These are phyloP conservation scores for Coemansia sp. DNA, from an alignment of 192 early-diverging fungal genomes.

Conservation along the genomic window DNA sequence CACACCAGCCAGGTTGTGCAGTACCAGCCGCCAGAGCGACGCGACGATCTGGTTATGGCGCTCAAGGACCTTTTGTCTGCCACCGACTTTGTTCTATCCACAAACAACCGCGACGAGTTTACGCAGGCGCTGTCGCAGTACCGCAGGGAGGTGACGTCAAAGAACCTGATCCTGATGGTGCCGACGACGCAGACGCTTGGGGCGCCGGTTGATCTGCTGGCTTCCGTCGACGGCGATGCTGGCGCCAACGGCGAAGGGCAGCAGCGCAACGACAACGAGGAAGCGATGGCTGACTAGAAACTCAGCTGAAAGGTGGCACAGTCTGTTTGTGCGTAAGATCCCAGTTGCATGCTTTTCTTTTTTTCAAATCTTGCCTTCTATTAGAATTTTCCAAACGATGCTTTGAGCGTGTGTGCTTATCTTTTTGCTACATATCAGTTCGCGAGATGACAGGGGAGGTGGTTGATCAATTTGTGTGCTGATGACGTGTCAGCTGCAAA, in stretches of 20 bases:
- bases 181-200: slow-evolving; percentile 54
- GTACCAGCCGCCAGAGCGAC: slow-evolving; percentile 54
- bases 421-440: too few species aligned
- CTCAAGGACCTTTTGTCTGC: slow-evolving; percentile 47
- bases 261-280: slow-evolving; percentile 19
- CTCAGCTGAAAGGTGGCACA: too few species aligned
- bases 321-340: neutral
- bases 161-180: slow-evolving; percentile 56
- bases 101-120: slow-evolving; percentile 44
- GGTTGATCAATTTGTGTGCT: neutral
- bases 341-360: neutral
- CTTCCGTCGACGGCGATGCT: slow-evolving; percentile 2
- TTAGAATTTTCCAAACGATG: too few species aligned
- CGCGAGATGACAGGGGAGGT: too few species aligned
- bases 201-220: slow-evolving; percentile 41
- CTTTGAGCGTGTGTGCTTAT: too few species aligned
- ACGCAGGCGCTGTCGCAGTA: slow-evolving; percentile 50
- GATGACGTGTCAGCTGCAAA: neutral
- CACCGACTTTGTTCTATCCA: slow-evolving; percentile 32
- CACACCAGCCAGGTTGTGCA: slow-evolving; percentile 44
- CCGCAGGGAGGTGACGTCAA: slow-evolving; percentile 36
- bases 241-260: neutral
- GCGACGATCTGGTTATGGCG: slow-evolving; percentile 41
- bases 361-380: too few species aligned
- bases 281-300: slow-evolving; percentile 41